Evolutionary conservation across 148 eudicot species (phyloP).

Genomic region (Camellia granthamiana): DNA sequence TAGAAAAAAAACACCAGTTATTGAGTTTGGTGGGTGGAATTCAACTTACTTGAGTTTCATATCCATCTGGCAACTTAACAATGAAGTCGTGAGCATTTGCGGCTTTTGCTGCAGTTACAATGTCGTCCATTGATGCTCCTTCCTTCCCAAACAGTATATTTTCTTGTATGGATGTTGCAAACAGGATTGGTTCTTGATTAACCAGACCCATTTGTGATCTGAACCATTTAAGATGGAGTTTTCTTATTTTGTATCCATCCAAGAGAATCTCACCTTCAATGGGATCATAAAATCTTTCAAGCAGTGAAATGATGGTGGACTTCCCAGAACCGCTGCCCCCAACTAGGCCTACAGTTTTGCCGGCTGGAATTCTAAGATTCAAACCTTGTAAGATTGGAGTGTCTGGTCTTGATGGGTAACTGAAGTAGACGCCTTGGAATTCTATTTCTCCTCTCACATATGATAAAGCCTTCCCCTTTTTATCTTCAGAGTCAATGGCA

Average conservation of each 20-base stretch:
- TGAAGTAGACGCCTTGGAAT: constrained; percentile 43
- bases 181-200: constrained; percentile 56
- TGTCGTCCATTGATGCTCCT: constrained; percentile 43
- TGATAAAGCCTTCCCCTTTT: constrained; percentile 51
- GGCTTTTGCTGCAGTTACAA: constrained; percentile 40
- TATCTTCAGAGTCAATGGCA: constrained; percentile 47
- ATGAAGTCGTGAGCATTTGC: constrained; percentile 57
- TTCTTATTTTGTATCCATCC: constrained; percentile 48
- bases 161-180: constrained; percentile 52
- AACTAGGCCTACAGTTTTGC: constrained; percentile 46
- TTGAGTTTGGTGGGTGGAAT: not conserved
- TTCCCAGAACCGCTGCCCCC: constrained; percentile 60
- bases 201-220: constrained; percentile 60
- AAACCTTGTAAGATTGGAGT: constrained; percentile 44
- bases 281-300: constrained; percentile 50
- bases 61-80: constrained; percentile 41
- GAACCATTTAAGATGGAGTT: constrained; percentile 50
- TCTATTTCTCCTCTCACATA: constrained; percentile 54
- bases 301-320: constrained; percentile 42
- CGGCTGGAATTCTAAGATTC: constrained; percentile 44
- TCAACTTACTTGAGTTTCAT: constrained; percentile 46
- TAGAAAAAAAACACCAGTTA: too few species aligned
- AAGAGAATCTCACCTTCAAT: constrained; percentile 46
- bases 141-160: constrained; percentile 52
- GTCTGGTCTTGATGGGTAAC: constrained; percentile 52